These are phyloP conservation scores for Rhexocercosporidium sp. DNA, from an alignment of 2,329 filamentous ascomycete genomes.

Conservation along the genomic window DNA sequence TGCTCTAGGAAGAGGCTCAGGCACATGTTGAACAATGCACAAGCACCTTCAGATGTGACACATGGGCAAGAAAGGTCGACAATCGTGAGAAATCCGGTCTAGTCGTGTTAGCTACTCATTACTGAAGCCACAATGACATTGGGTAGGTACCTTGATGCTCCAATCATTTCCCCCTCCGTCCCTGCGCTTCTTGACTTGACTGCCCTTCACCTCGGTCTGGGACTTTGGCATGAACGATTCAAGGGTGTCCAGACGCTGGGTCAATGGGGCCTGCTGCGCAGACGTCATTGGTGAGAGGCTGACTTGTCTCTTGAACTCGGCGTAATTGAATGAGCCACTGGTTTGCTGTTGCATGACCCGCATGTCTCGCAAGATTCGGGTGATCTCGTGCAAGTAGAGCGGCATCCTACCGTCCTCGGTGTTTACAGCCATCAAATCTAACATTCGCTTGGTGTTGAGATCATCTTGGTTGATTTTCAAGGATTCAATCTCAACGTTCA, in stretches of 20 bases:
- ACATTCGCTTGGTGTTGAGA: slow-evolving; percentile 58
- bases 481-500: slow-evolving; percentile 51
- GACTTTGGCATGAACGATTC: slow-evolving; percentile 63
- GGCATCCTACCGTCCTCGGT: slow-evolving; percentile 47
- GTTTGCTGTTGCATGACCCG: slow-evolving; percentile 46
- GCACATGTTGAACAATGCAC: slow-evolving; percentile 74
- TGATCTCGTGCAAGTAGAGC: slow-evolving; percentile 56
- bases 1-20: slow-evolving; percentile 69
- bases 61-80: slow-evolving; percentile 78
- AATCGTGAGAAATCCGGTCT: slow-evolving; percentile 63
- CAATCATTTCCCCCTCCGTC: slow-evolving; percentile 31
- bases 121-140: not conserved
- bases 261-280: slow-evolving; percentile 59
- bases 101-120: slow-evolving; percentile 56
- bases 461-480: slow-evolving; percentile 53
- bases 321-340: slow-evolving; percentile 50
- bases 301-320: slow-evolving; percentile 45
- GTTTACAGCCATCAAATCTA: slow-evolving; percentile 59
- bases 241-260: slow-evolving; percentile 64
- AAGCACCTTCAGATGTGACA: slow-evolving; percentile 69
- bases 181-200: slow-evolving; percentile 3
- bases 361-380: slow-evolving; percentile 56
- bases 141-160: slow-evolving; percentile 28
- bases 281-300: slow-evolving; percentile 49
- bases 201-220: slow-evolving; percentile 15